Evolutionary conservation across 1,139 yeast genomes (phyloP).

Genomic region (Diutina mesorugosa): DNA sequence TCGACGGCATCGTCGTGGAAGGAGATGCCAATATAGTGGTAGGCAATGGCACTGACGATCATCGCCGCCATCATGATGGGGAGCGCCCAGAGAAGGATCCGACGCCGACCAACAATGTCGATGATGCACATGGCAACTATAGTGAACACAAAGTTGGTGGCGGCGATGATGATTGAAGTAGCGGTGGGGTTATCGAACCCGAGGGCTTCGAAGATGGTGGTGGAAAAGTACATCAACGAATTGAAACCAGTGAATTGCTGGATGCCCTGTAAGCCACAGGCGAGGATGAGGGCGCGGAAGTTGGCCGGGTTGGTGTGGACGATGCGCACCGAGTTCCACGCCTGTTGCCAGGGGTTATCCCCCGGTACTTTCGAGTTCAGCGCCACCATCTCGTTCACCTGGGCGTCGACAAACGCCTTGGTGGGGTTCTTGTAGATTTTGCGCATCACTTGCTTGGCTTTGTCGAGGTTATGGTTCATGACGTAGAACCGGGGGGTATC

Average conservation of each 20-base stretch:
- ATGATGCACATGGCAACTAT: conserved; percentile 70
- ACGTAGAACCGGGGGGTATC: conserved; percentile 90
- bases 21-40: conserved; percentile 61
- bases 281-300: conserved; percentile 74
- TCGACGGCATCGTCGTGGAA: conserved; percentile 37
- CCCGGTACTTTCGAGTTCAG: conserved; percentile 59
- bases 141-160: conserved; percentile 82
- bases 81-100: conserved; percentile 57
- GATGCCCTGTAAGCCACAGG: conserved; percentile 88
- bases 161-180: conserved; percentile 86
- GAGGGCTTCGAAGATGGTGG: conserved; percentile 78
- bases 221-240: conserved; percentile 86
- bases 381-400: conserved; percentile 43
- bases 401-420: conserved; percentile 41
- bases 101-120: conserved; percentile 78
- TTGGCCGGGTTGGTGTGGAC: conserved; percentile 71
- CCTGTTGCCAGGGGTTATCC: conserved; percentile 33
- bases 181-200: conserved; percentile 84
- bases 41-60: conserved; percentile 72
- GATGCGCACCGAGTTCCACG: conserved; percentile 52
- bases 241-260: conserved; percentile 95
- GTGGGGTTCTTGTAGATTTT: conserved; percentile 47
- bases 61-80: conserved; percentile 76
- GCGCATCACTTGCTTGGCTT: conserved; percentile 53
- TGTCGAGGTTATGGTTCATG: conserved; percentile 48